phyloP scores from a whole-genome alignment of 768 basidiomycete species.

The Kwoniella sp. region DNA sequence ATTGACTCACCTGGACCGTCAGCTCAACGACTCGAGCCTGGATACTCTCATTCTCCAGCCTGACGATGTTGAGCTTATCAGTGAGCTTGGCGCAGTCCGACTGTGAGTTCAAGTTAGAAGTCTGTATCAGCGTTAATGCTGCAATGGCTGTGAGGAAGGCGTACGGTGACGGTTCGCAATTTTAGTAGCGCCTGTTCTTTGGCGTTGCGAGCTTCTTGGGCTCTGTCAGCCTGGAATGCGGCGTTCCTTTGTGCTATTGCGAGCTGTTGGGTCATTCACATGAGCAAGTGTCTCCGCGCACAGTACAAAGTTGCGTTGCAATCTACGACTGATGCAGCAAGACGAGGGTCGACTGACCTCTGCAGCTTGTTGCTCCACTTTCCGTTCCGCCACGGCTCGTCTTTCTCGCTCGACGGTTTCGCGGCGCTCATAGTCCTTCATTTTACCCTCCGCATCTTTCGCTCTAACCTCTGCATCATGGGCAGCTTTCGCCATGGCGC shows the following conservation, averaged over 20 bases:
- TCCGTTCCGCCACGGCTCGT: constrained; percentile 10
- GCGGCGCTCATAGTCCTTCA: constrained; percentile 6
- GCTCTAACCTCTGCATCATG: background rate
- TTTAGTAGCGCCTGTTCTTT: background rate
- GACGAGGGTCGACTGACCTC: constrained; percentile 11
- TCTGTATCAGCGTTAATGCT: too few species aligned
- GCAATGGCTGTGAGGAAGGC: background rate
- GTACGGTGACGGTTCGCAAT: background rate
- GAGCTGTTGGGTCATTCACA: background rate
- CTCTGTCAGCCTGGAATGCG: background rate
- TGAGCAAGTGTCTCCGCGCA: too few species aligned
- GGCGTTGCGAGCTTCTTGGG: background rate
- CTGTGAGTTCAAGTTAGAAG: too few species aligned
- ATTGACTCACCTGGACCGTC: constrained; percentile 8
- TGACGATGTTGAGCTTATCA: constrained; percentile 17
- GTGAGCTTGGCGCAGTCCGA: constrained; percentile 11
- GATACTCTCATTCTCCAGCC: constrained; percentile 9
- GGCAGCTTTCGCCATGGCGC: constrained; percentile 18
- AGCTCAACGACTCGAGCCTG: constrained; percentile 6
- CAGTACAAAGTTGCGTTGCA: too few species aligned
- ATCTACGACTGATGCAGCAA: too few species aligned
- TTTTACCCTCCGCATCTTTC: constrained; percentile 10
- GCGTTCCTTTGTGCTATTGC: background rate
- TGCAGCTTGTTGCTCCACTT: background rate
- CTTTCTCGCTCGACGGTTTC: constrained; percentile 11